phyloP scores from a whole-genome alignment of 163 green algal genomes.

The Volvox carteri region DNA sequence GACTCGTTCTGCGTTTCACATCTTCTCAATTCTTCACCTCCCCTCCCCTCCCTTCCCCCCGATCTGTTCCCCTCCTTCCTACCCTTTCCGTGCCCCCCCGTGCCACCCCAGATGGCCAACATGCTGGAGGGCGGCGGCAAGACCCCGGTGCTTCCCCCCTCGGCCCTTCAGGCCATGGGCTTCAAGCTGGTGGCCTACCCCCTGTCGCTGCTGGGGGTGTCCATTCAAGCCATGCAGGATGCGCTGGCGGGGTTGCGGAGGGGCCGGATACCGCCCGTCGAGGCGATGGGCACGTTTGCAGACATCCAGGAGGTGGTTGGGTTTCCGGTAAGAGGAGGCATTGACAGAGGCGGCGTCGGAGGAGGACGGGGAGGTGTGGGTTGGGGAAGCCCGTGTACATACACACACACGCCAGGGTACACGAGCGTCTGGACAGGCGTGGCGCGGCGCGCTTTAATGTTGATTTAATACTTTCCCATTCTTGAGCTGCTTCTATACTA shows the following conservation, averaged over 20 bases:
- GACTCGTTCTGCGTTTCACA: no score
- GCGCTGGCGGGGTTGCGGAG: constrained; percentile 62
- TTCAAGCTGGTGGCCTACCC: constrained; percentile 91
- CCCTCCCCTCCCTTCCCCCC: not conserved
- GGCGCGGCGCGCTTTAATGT: no score
- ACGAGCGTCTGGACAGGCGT: no score
- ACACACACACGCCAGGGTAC: no score
- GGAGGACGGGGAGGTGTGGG: no score
- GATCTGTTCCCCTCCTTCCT: not conserved
- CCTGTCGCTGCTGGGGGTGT: constrained; percentile 91
- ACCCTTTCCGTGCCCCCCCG: not conserved
- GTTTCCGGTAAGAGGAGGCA: constrained; percentile 79
- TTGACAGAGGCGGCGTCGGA: no score
- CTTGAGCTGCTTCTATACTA: no score
- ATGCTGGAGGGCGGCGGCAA: constrained; percentile 96
- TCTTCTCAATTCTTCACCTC: not conserved
- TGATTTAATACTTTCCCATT: no score
- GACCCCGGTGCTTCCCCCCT: constrained; percentile 89
- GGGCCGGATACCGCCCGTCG: constrained; percentile 64
- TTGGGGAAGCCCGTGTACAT: no score
- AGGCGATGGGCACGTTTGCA: constrained; percentile 82
- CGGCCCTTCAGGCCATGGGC: constrained; percentile 77
- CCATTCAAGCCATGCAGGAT: constrained; percentile 88
- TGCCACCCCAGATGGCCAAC: constrained; percentile 86
- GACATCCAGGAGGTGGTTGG: constrained; percentile 88